Evolutionary conservation across 1,139 yeast genomes (phyloP).

Genomic region (Dujonia santamariae): DNA sequence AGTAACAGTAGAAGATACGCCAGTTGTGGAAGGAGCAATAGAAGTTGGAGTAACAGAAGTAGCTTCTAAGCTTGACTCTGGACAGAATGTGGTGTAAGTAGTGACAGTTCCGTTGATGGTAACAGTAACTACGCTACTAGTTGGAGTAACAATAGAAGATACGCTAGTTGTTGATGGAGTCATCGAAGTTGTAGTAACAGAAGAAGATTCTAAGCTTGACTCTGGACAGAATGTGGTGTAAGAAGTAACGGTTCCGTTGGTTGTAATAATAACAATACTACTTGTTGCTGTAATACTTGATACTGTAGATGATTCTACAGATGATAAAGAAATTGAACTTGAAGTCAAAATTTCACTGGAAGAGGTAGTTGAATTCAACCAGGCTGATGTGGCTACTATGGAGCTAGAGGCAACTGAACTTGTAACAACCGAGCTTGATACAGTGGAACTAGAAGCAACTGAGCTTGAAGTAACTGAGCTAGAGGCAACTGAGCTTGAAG

Average conservation of each 20-base stretch:
- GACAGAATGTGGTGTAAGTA: no score
- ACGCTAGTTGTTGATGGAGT: not conserved
- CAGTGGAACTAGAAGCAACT: no score
- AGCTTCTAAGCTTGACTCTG: not conserved
- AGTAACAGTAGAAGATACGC: slow-evolving; percentile 1
- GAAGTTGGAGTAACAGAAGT: slow-evolving; percentile 2
- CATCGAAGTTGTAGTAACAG: slow-evolving; percentile 1
- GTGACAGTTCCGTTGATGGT: not conserved
- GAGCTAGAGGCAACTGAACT: no score
- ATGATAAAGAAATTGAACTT: not conserved
- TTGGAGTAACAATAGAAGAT: slow-evolving; percentile 1
- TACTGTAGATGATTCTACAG: not conserved
- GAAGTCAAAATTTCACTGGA: no score
- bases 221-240: no score
- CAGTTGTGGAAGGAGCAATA: no score
- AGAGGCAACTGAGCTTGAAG: no score
- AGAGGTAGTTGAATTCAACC: no score
- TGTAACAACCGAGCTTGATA: no score
- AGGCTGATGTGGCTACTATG: no score
- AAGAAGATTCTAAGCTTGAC: not conserved
- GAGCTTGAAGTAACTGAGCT: no score
- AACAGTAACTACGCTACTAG: not conserved
- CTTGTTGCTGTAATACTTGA: not conserved
- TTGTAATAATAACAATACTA: not conserved
- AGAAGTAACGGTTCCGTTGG: not conserved